These are phyloP conservation scores for Nakazawaea wyomingensis DNA, from an alignment of 805 yeast species.

Conservation along the genomic window DNA sequence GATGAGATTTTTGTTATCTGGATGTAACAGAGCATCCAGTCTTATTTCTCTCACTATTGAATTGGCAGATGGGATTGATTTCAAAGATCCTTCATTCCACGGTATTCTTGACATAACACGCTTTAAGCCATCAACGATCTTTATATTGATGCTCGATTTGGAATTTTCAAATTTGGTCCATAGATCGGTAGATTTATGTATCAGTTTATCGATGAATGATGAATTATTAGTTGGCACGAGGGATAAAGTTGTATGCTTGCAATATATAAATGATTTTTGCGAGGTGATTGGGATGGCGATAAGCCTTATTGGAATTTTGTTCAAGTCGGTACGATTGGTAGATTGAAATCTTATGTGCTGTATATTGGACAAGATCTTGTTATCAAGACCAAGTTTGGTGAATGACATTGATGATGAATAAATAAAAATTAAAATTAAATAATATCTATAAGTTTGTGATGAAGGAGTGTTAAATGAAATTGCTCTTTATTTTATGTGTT, in stretches of 20 bases:
- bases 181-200: constrained; percentile 43
- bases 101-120: constrained; percentile 58
- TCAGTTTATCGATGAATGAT: constrained; percentile 36
- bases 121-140: constrained; percentile 49
- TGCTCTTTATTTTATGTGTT: too few relatives aligned
- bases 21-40: constrained; percentile 17
- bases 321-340: not conserved
- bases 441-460: not conserved
- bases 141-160: constrained; percentile 48
- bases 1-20: constrained; percentile 15
- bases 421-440: too few relatives aligned
- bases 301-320: constrained; percentile 48
- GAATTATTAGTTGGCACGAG: constrained; percentile 24
- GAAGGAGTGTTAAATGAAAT: too few relatives aligned
- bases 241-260: constrained; percentile 45
- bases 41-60: constrained; percentile 49
- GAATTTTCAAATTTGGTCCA: constrained; percentile 65
- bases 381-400: too few relatives aligned
- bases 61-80: constrained; percentile 67
- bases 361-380: too few relatives aligned
- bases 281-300: constrained; percentile 70
- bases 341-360: constrained; percentile 6
- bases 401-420: too few relatives aligned
- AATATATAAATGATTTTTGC: constrained; percentile 56
- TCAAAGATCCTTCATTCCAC: constrained; percentile 73